These are phyloP conservation scores for Fusarium guadeloupense DNA, from an alignment of 2,329 filamentous ascomycete genomes.

Conservation along the genomic window DNA sequence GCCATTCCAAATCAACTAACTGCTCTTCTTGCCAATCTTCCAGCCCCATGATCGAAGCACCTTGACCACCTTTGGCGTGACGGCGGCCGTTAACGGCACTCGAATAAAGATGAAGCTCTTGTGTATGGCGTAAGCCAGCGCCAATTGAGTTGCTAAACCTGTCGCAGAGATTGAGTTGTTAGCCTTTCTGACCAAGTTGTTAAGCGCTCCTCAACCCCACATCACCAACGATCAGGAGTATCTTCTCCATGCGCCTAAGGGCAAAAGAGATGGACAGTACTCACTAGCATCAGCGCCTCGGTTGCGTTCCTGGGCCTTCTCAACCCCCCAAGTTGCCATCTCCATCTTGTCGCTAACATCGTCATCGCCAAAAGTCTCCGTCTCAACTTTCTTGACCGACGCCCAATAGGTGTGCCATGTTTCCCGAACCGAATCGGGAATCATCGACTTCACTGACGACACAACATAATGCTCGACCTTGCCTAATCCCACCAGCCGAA, in stretches of 20 bases:
- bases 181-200: slow-evolving; percentile 28
- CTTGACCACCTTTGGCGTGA: slow-evolving; percentile 95
- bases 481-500: slow-evolving; percentile 51
- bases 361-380: slow-evolving; percentile 54
- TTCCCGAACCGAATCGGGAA: slow-evolving; percentile 68
- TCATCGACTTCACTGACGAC: slow-evolving; percentile 63
- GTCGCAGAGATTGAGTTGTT: slow-evolving; percentile 29
- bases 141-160: slow-evolving; percentile 82
- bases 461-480: slow-evolving; percentile 74
- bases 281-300: slow-evolving; percentile 74
- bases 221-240: slow-evolving; percentile 1
- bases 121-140: slow-evolving; percentile 94
- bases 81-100: slow-evolving; percentile 89
- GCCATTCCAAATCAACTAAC: slow-evolving; percentile 14
- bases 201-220: slow-evolving; percentile 12
- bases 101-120: slow-evolving; percentile 97
- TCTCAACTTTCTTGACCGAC: slow-evolving; percentile 57
- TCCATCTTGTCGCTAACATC: slow-evolving; percentile 58
- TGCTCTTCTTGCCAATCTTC: slow-evolving; percentile 82
- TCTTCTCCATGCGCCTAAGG: slow-evolving; percentile 15
- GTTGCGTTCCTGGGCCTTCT: slow-evolving; percentile 69
- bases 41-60: slow-evolving; percentile 88
- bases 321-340: slow-evolving; percentile 67
- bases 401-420: slow-evolving; percentile 60
- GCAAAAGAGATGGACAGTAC: slow-evolving; percentile 50